phyloP scores from a whole-genome alignment of 2,329 filamentous ascomycete species.

The Alternaria infectoria region DNA sequence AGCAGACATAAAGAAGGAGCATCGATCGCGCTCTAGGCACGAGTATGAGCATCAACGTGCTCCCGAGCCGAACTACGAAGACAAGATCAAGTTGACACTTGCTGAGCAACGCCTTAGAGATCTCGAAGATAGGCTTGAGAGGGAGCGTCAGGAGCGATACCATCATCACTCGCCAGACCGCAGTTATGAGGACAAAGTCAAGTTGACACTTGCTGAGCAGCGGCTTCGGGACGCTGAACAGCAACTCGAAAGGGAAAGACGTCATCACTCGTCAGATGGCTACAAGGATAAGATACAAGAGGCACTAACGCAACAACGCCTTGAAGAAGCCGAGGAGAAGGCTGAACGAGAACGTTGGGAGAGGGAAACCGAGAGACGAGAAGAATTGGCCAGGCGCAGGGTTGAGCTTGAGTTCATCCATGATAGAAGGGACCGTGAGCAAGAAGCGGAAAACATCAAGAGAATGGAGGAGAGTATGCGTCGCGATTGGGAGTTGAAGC shows the following conservation, averaged over 20 bases:
- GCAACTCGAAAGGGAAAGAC: constrained; percentile 36
- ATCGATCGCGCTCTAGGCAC: constrained; percentile 32
- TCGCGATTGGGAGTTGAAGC: constrained; percentile 42
- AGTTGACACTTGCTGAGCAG: constrained; percentile 44
- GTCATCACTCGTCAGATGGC: constrained; percentile 14
- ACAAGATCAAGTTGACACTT: constrained; percentile 10
- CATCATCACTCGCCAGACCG: constrained; percentile 34
- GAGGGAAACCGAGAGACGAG: constrained; percentile 42
- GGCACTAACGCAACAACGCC: constrained; percentile 41
- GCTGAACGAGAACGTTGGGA: constrained; percentile 45
- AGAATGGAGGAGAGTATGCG: constrained; percentile 37
- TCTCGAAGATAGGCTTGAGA: constrained; percentile 7
- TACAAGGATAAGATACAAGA: constrained; percentile 41
- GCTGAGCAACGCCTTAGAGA: constrained; percentile 13
- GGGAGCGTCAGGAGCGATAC: constrained; percentile 15
- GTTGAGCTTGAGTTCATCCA: constrained; percentile 47
- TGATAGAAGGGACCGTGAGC: constrained; percentile 41
- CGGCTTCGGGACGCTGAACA: constrained; percentile 46
- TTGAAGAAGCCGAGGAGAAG: constrained; percentile 47
- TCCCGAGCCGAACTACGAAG: constrained; percentile 6
- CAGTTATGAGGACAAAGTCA: constrained; percentile 34
- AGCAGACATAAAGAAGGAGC: constrained; percentile 32
- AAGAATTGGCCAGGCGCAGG: constrained; percentile 44
- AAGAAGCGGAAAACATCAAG: constrained; percentile 35
- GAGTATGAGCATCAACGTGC: constrained; percentile 25